Percentiles rank a stretch among this genome's conserved stretches.
These are phyloP conservation scores for Nemania abortiva DNA, from an alignment of 2,329 filamentous ascomycete species.

Conservation along the genomic window DNA sequence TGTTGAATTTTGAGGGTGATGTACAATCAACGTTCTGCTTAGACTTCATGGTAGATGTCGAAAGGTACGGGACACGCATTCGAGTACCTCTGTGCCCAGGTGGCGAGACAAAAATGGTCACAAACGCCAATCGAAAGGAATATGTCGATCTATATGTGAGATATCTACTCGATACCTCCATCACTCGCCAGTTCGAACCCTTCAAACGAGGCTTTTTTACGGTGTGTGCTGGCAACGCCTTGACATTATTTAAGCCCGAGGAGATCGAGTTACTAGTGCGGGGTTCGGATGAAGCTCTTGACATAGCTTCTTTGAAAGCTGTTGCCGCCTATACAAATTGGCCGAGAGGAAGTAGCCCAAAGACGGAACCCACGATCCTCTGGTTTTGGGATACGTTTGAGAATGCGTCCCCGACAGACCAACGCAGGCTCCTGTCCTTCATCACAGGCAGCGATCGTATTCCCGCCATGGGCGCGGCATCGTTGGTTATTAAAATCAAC, in stretches of 20 bases:
- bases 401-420: slow-evolving; percentile 72
- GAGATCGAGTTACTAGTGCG: slow-evolving; percentile 91
- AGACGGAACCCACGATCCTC: slow-evolving; percentile 73
- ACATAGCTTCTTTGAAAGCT: slow-evolving; percentile 79
- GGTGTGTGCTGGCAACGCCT: slow-evolving; percentile 87
- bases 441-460: slow-evolving; percentile 93
- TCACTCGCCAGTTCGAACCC: slow-evolving; percentile 87
- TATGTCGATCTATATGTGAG: slow-evolving; percentile 89
- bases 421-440: slow-evolving; percentile 84
- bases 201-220: slow-evolving; percentile 96
- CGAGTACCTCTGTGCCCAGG: slow-evolving; percentile 78
- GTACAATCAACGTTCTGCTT: slow-evolving; percentile 84
- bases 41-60: slow-evolving; percentile 82
- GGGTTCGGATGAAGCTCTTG: slow-evolving; percentile 85
- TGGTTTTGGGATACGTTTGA: slow-evolving; percentile 94
- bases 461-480: slow-evolving; percentile 85
- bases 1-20: slow-evolving; percentile 86
- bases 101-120: slow-evolving; percentile 81
- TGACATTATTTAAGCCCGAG: slow-evolving; percentile 88
- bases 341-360: slow-evolving; percentile 63
- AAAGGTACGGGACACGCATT: slow-evolving; percentile 78
- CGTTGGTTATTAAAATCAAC: slow-evolving; percentile 79
- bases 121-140: slow-evolving; percentile 84
- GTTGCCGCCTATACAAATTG: slow-evolving; percentile 88
- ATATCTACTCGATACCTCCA: slow-evolving; percentile 81